Conservation (phyloP, 2,329 filamentous ascomycete species). For the Lasiodiplodia theobromae region DNA sequence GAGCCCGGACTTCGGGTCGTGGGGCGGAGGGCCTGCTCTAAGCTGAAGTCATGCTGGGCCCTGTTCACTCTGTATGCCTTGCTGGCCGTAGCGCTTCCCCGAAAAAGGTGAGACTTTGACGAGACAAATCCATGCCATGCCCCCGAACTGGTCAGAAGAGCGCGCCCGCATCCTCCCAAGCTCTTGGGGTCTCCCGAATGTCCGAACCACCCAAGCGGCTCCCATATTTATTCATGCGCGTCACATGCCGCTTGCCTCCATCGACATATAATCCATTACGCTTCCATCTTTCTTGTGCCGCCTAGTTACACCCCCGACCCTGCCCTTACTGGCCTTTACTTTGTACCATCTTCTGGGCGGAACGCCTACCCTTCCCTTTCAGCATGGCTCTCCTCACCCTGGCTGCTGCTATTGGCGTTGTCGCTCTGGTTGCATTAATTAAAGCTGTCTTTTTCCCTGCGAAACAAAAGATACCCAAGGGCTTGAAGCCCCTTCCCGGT, state of each 20-base stretch:
- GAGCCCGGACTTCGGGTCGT: conserved; percentile 21
- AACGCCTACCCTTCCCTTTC: conserved; percentile 28
- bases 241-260: background rate
- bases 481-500: conserved; percentile 48
- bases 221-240: conserved; percentile 14
- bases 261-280: conserved; percentile 19
- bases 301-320: conserved; percentile 3
- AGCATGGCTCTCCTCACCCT: conserved; percentile 44
- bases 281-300: conserved; percentile 21
- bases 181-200: background rate
- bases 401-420: conserved; percentile 35
- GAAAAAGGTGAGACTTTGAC: conserved; percentile 19
- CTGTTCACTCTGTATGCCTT: background rate
- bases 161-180: background rate
- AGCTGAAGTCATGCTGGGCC: conserved; percentile 19
- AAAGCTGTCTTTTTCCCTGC: conserved; percentile 14
- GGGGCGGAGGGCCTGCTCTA: conserved; percentile 23
- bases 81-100: background rate
- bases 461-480: conserved; percentile 36
- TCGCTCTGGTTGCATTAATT: conserved; percentile 37
- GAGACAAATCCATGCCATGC: conserved; percentile 4
- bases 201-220: background rate
- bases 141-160: background rate
- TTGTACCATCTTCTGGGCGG: background rate
- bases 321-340: background rate